A percentile compares a stretch with the other conserved stretches of the same genome.
phyloP scores from a whole-genome alignment of 2,329 filamentous ascomycete species.

The Lasiodiplodia sp. region DNA sequence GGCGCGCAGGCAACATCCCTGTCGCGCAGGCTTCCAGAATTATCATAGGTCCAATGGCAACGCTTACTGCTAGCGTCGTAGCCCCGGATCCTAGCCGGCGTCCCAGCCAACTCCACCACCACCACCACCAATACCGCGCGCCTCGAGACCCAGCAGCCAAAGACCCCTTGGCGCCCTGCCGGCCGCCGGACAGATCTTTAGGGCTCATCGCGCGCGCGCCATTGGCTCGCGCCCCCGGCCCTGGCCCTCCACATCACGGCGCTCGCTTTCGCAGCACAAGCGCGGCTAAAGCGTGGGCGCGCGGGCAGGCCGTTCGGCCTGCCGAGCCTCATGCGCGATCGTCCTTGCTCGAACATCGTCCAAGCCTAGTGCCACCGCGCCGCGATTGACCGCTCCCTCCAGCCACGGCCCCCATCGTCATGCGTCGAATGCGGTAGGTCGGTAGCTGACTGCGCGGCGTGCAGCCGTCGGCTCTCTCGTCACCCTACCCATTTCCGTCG shows the following conservation, averaged over 20 bases:
- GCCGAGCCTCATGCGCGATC: conserved; percentile 31
- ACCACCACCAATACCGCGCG: conserved; percentile 20
- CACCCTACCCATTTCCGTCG: conserved; percentile 24
- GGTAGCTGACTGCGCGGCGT: conserved; percentile 26
- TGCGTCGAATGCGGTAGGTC: conserved; percentile 25
- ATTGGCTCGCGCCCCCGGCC: conserved; percentile 23
- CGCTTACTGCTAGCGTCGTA: conserved; percentile 6
- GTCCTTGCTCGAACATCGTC: conserved; percentile 30
- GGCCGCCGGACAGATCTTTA: conserved; percentile 28
- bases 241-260: conserved; percentile 20
- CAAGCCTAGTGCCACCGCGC: conserved; percentile 25
- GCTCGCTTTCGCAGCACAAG: conserved; percentile 25
- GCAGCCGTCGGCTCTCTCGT: conserved; percentile 27
- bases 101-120: conserved; percentile 18
- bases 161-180: conserved; percentile 19
- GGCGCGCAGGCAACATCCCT: conserved; percentile 20
- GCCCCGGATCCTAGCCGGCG: conserved; percentile 27
- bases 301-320: conserved; percentile 14
- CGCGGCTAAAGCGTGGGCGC: conserved; percentile 26
- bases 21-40: conserved; percentile 22
- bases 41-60: conserved; percentile 11
- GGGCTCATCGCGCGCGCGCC: conserved; percentile 22
- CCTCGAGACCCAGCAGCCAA: conserved; percentile 24
- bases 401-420: conserved; percentile 30
- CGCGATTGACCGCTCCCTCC: conserved; percentile 30